Percentiles rank a stretch among this genome's conserved stretches.
phyloP scores from a whole-genome alignment of 1,284 basidiomycete genomes.

The Phenoliferia sp. region DNA sequence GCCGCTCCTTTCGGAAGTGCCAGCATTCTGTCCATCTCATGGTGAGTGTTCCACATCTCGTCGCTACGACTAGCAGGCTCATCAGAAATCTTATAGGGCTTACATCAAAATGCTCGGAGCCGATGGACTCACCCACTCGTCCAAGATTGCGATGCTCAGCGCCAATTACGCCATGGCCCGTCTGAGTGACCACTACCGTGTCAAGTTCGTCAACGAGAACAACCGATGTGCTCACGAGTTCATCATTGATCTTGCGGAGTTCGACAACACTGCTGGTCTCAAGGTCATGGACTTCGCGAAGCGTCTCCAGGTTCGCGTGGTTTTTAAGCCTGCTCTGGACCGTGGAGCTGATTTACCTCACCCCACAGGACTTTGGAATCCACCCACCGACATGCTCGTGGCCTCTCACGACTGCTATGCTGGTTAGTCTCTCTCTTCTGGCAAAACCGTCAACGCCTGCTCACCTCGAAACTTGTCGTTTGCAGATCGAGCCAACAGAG shows the following conservation, averaged over 20 bases:
- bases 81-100: slow-evolving; percentile 1
- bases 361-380: slow-evolving; percentile 62
- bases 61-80: slow-evolving; percentile 1
- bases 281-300: slow-evolving; percentile 96
- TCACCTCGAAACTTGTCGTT: not conserved
- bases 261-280: slow-evolving; percentile 78
- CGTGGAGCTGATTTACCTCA: not conserved
- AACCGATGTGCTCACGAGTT: slow-evolving; percentile 92
- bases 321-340: slow-evolving; percentile 27
- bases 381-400: slow-evolving; percentile 89
- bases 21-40: slow-evolving; percentile 92
- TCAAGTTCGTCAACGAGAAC: slow-evolving; percentile 85
- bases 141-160: slow-evolving; percentile 81
- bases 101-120: slow-evolving; percentile 80
- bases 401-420: slow-evolving; percentile 89
- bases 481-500: slow-evolving; percentile 86
- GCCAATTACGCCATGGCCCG: slow-evolving; percentile 96
- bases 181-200: slow-evolving; percentile 75
- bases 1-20: slow-evolving; percentile 92
- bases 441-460: not conserved
- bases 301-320: slow-evolving; percentile 62
- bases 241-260: slow-evolving; percentile 89
- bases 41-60: slow-evolving; percentile 66
- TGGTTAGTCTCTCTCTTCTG: slow-evolving; percentile 22
- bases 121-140: slow-evolving; percentile 74